These are phyloP conservation scores for Wickerhamiella domercqiae DNA, from an alignment of 805 yeast genomes.

Conservation along the genomic window DNA sequence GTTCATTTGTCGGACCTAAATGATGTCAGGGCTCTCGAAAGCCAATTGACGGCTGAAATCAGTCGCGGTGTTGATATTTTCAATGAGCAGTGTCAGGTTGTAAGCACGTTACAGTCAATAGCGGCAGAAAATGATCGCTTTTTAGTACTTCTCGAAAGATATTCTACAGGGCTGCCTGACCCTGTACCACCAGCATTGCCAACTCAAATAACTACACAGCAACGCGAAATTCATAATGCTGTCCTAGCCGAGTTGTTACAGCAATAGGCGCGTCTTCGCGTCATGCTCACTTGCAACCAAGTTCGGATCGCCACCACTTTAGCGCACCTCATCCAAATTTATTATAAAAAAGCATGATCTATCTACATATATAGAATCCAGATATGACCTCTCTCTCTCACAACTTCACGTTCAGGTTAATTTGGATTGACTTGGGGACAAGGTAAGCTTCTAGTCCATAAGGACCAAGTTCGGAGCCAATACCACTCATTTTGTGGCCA, in stretches of 20 bases:
- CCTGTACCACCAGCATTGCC: background rate
- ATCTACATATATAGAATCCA: too few species aligned
- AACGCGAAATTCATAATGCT: background rate
- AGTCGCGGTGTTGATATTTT: background rate
- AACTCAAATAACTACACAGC: background rate
- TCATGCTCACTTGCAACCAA: too few species aligned
- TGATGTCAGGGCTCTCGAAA: too few species aligned
- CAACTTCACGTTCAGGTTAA: constrained; percentile 19
- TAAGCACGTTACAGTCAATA: background rate
- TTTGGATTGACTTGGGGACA: constrained; percentile 65
- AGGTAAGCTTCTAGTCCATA: constrained; percentile 77
- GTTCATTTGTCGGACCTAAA: too few species aligned
- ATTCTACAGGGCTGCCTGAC: background rate
- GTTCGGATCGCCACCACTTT: too few species aligned
- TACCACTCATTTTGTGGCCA: constrained; percentile 80
- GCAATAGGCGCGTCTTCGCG: too few species aligned
- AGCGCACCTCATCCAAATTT: too few species aligned
- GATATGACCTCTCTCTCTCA: too few species aligned
- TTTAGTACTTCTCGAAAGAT: background rate
- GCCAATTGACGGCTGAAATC: background rate
- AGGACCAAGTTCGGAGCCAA: constrained; percentile 86
- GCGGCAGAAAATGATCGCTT: background rate
- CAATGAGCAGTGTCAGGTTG: background rate
- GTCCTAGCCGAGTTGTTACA: constrained; percentile 1
- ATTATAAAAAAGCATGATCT: too few species aligned